Percentiles rank a stretch among this genome's conserved stretches.
These are phyloP conservation scores for Diaporthe humulicola DNA, from an alignment of 2,329 filamentous ascomycete species.

Conservation along the genomic window DNA sequence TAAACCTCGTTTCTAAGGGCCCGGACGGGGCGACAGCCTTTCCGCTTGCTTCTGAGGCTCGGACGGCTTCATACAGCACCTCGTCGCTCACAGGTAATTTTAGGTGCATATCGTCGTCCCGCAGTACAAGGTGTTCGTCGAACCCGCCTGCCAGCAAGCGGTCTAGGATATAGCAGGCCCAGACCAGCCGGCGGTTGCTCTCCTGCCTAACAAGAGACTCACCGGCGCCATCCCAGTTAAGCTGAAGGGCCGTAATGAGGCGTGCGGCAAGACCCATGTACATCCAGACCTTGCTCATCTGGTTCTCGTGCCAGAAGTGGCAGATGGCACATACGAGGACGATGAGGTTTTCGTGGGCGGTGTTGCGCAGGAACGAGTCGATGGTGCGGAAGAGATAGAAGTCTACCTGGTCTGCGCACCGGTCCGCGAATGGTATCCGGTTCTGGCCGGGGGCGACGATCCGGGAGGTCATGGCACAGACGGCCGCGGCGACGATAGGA, in stretches of 20 bases:
- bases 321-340: slow-evolving; percentile 53
- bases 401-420: slow-evolving; percentile 55
- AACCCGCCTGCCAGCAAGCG: slow-evolving; percentile 55
- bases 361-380: slow-evolving; percentile 51
- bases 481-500: slow-evolving; percentile 52
- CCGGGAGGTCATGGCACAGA: slow-evolving; percentile 54
- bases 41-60: neutral
- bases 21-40: neutral
- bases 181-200: slow-evolving; percentile 52
- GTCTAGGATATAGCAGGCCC: slow-evolving; percentile 56
- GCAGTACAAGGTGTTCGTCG: slow-evolving; percentile 55
- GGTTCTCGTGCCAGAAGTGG: slow-evolving; percentile 53
- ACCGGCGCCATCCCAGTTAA: slow-evolving; percentile 54
- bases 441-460: slow-evolving; percentile 51
- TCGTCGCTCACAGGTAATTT: slow-evolving; percentile 52
- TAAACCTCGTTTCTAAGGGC: neutral
- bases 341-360: slow-evolving; percentile 43
- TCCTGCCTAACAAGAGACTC: slow-evolving; percentile 53
- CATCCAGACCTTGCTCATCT: slow-evolving; percentile 56
- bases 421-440: slow-evolving; percentile 52
- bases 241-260: slow-evolving; percentile 54
- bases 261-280: slow-evolving; percentile 53
- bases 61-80: slow-evolving; percentile 47
- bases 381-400: slow-evolving; percentile 56
- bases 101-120: slow-evolving; percentile 55